phyloP scores from a whole-genome alignment of 192 early-diverging fungal genomes.

The Coemansia sp. region DNA sequence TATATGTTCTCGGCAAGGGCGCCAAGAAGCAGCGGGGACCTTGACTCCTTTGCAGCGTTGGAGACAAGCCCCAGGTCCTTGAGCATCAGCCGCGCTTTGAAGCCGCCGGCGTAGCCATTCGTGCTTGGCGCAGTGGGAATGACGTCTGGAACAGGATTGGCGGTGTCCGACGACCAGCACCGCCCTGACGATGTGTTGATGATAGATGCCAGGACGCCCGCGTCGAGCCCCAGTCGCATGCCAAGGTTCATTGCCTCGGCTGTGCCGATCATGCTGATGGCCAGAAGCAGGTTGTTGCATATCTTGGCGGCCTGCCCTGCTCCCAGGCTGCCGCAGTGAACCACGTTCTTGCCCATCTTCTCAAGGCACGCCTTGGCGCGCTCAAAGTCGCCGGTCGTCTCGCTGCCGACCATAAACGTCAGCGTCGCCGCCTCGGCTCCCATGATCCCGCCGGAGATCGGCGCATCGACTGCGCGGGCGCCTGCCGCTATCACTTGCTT shows the following conservation, averaged over 20 bases:
- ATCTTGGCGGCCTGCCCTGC: conserved; percentile 94
- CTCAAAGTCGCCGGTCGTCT: conserved; percentile 62
- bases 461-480: conserved; percentile 81
- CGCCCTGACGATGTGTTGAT: conserved; percentile 89
- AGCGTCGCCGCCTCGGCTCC: conserved; percentile 89
- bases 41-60: conserved; percentile 84
- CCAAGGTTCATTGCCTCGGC: conserved; percentile 94
- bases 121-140: conserved; percentile 77
- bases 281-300: conserved; percentile 96
- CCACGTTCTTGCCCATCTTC: conserved; percentile 89
- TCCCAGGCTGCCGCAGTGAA: conserved; percentile 81
- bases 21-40: conserved; percentile 74
- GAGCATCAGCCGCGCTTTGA: conserved; percentile 85
- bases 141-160: conserved; percentile 88
- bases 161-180: conserved; percentile 92
- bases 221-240: conserved; percentile 83
- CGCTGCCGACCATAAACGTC: conserved; percentile 95
- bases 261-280: conserved; percentile 91
- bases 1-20: conserved; percentile 82
- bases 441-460: conserved; percentile 91
- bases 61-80: conserved; percentile 93
- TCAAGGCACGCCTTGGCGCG: conserved; percentile 62
- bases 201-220: conserved; percentile 79
- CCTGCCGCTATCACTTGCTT: conserved; percentile 62
- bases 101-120: conserved; percentile 86